These are phyloP conservation scores for Corniculantispora saksenae DNA, from an alignment of 2,329 filamentous ascomycete genomes.

Conservation along the genomic window DNA sequence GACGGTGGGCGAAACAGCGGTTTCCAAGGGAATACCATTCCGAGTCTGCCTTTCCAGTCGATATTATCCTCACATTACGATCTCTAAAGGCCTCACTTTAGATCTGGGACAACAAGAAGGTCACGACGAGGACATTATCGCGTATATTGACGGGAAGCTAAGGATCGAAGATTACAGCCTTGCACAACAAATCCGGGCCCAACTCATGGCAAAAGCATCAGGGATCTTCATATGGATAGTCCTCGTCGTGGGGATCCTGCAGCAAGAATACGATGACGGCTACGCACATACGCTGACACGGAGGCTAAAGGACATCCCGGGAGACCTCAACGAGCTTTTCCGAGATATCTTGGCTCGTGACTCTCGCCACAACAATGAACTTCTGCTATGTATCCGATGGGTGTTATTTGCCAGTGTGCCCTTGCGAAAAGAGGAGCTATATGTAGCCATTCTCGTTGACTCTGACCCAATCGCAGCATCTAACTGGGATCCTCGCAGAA, in stretches of 20 bases:
- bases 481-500: conserved; percentile 20
- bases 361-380: conserved; percentile 35
- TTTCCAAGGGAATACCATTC: conserved; percentile 22
- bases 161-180: background rate
- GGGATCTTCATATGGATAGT: conserved; percentile 49
- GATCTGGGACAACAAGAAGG: conserved; percentile 28
- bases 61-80: conserved; percentile 46
- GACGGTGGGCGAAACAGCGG: conserved; percentile 31
- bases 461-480: accelerated
- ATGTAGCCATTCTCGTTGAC: conserved; percentile 29
- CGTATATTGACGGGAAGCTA: conserved; percentile 23
- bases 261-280: conserved; percentile 34
- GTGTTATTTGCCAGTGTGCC: conserved; percentile 51
- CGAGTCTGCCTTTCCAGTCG: conserved; percentile 48
- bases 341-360: conserved; percentile 52
- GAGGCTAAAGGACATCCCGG: conserved; percentile 37
- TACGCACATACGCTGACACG: conserved; percentile 25
- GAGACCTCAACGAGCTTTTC: conserved; percentile 49
- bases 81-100: conserved; percentile 30
- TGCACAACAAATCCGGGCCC: background rate
- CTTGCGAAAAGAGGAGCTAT: conserved; percentile 45
- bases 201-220: conserved; percentile 38
- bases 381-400: conserved; percentile 52
- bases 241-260: conserved; percentile 40
- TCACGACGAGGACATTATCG: conserved; percentile 29